A percentile compares a stretch with the other conserved stretches of the same genome.
Conservation (phyloP, 148 eudicot species). For the Vaccinium darrowii region DNA sequence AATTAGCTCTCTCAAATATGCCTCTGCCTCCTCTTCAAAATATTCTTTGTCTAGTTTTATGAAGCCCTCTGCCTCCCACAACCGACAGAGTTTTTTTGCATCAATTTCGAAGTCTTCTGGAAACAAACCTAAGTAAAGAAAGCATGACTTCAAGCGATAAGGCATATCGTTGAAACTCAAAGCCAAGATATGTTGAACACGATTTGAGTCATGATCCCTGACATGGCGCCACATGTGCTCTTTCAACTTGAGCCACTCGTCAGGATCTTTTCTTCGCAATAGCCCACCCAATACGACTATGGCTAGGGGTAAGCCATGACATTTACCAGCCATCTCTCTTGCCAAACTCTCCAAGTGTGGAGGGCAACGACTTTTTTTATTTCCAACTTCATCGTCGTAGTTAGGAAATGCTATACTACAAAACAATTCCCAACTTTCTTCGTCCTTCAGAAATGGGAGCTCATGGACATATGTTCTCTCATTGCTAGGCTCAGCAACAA, state of each 20-base stretch:
- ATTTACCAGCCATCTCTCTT: neutral
- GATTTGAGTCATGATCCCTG: neutral
- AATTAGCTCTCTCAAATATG: neutral
- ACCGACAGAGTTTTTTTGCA: neutral
- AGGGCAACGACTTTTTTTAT: neutral
- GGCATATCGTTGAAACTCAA: neutral
- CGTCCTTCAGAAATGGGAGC: too few species aligned
- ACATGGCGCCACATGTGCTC: neutral
- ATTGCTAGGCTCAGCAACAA: neutral
- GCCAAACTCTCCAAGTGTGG: neutral
- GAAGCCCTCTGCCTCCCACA: constrained; percentile 1
- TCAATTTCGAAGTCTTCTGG: neutral
- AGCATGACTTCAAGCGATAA: neutral
- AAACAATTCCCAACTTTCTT: neutral
- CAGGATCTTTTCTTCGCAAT: neutral
- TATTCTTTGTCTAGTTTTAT: neutral
- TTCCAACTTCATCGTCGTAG: neutral
- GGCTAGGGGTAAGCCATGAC: neutral
- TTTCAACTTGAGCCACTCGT: neutral
- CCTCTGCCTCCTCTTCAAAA: neutral
- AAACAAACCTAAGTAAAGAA: constrained; percentile 4
- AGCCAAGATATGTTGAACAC: neutral
- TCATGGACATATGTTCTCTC: neutral
- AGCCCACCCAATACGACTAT: neutral
- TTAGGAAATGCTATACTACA: neutral